Evolutionary conservation across 2,329 filamentous ascomycete genomes (phyloP), one percentile per base, ranked within the genome.

Genomic region (Aspergillus fijiensis): DNA sequence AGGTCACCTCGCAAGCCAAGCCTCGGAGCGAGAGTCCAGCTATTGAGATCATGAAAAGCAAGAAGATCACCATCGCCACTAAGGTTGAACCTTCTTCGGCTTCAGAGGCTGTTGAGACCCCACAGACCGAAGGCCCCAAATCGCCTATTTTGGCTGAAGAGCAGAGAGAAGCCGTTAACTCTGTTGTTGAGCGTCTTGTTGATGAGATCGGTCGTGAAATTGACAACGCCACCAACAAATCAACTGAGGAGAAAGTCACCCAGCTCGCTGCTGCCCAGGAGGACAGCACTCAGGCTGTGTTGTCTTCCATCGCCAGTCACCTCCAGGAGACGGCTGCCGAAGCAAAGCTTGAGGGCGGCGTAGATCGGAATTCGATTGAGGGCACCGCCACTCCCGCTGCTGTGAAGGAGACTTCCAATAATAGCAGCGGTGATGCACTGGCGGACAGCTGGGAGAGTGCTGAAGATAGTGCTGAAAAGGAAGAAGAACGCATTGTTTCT

Each of bases 361-460:
- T 80, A 39, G 77, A 87, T n/a, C 85, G 88, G 61, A 77, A 82
- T 45, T 73, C 74, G 16, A 76, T 84, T 60, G 79, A 81, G 33
- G 80, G 81, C 51, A 19, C 63, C 25, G 45, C 57, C 9, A 21
- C 57, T 12, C 12, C 59, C n/a, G 49, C 52, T 51, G 78, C 81
- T 51, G 78, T 86, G 14, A 85, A 89, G 64, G 77, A 82, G 50
- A 74, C 75, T 29, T 66, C 87, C 51, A 82, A 85, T 61, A 65
- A 85, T 62, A 84, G 85, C 23, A 80, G 84, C 53, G 77, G 80
- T 54, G 78, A 84, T 45, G 80, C 70, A n/a, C 62, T 92, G 51
- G 90, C 87, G n/a, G 92, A 96, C 65, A 93, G 88, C 77, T 96
- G 92, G 92, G 92, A 96, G 80, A 96, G 89, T 65, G 91, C 89